Evolutionary conservation across 2,329 filamentous ascomycete species (phyloP), one percentile per base, ranked within the genome.

Genomic region (Chalaropsis thielavioides): DNA sequence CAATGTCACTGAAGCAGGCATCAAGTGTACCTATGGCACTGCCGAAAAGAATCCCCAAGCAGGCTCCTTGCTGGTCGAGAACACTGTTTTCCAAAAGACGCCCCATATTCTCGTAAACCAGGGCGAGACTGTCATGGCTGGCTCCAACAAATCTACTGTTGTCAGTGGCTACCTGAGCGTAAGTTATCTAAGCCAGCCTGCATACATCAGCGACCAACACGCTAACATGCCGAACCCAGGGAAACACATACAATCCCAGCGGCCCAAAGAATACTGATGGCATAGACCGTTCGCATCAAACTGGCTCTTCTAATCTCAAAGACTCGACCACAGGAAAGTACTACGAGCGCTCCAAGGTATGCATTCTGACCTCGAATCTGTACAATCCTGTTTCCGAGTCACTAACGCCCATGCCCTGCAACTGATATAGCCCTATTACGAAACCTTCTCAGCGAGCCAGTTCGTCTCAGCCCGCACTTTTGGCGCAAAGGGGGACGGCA

Each of bases 401-500:
- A 24, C 51, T 31, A 60, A 46, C 49, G 19, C n/a, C n/a, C 17
- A 6, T 56, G 41, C 41, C 11, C 15, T 44, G 11, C 4, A 15
- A 44, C 41, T n/a, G 13, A 46, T 22, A 15, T 22, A 74, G 78
- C 90, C 90, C 5, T 83, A 89, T 69, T 95, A 94, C 71, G 81
- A 84, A 65, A 73, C 79, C 35, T 70, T 85, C 2, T 75, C 83
- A 0, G 78, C 79, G 1, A 78, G 77, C 1, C 77, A 80, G 6
- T 90, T 94, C 71, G 72, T 89, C 70, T 88, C 84, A 66, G 83
- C 89, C 70, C 88, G 88, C 69, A 78, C 77, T 15, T 77, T 77
- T 15, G 88, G 88, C 44, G 87, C 86, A 64, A 84, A 80, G 70
- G 90, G 89, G 68, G 88, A 94, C 70, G 89, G 88, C 43, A 72